Percentiles rank a stretch among this genome's conserved stretches.
phyloP scores from a whole-genome alignment of 306 rosid species.

The Amphicarpaea edgeworthii region DNA sequence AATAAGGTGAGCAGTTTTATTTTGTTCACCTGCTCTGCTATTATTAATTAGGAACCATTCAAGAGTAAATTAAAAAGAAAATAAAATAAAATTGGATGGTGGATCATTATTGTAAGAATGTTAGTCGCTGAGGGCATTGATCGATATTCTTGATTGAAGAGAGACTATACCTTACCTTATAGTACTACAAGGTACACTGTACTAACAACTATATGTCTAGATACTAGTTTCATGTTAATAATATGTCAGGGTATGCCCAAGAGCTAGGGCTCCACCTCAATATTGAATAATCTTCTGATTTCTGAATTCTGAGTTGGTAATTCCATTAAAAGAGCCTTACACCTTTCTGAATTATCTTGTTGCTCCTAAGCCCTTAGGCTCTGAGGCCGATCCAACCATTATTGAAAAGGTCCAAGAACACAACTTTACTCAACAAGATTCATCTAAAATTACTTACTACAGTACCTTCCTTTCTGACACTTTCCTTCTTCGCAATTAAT shows the following conservation, averaged over 20 bases:
- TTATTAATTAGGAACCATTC: not conserved
- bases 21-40: not conserved
- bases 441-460: conserved; percentile 13
- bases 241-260: conserved; percentile 45
- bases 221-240: conserved; percentile 43
- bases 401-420: conserved; percentile 25
- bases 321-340: conserved; percentile 38
- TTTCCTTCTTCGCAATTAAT: conserved; percentile 33
- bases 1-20: not conserved
- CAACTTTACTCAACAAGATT: not conserved
- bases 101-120: conserved; percentile 25
- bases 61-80: not conserved
- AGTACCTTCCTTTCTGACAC: conserved; percentile 44
- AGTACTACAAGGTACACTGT: conserved; percentile 49
- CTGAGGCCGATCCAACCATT: too few relatives aligned
- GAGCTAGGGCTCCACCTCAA: conserved; percentile 38
- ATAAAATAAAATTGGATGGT: not conserved
- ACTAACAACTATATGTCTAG: conserved; percentile 39
- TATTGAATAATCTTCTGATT: too few relatives aligned
- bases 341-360: not conserved
- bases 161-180: not conserved
- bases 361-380: conserved; percentile 15
- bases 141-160: conserved; percentile 33
- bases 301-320: conserved; percentile 40
- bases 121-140: conserved; percentile 36